phyloP scores from a whole-genome alignment of 495 filamentous ascomycete species.

The Cercophora scortea region DNA sequence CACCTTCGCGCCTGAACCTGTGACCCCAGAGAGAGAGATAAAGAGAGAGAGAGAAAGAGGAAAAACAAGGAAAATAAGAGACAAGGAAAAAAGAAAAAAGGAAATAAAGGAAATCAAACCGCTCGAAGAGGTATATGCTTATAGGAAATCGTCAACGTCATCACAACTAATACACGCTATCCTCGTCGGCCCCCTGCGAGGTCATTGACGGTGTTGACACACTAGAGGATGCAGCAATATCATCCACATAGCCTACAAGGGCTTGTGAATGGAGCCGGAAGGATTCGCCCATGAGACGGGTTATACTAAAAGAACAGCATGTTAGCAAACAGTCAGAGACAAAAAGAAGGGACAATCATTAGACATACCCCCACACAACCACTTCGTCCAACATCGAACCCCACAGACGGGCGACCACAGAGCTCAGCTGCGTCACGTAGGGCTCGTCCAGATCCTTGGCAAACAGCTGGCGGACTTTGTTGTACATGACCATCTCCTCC shows the following conservation, averaged over 20 bases:
- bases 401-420: constrained; percentile 90
- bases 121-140: constrained; percentile 44
- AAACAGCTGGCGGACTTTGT: constrained; percentile 87
- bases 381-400: constrained; percentile 98
- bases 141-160: constrained; percentile 40
- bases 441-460: constrained; percentile 77
- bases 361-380: constrained; percentile 85
- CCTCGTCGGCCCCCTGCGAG: constrained; percentile 51
- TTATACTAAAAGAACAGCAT: constrained; percentile 61
- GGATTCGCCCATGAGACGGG: constrained; percentile 94
- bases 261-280: constrained; percentile 97
- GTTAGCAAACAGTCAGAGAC: constrained; percentile 37
- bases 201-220: constrained; percentile 55
- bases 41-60: constrained; percentile 4
- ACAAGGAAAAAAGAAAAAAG: constrained; percentile 22
- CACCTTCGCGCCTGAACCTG: constrained; percentile 20
- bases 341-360: constrained; percentile 3
- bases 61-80: constrained; percentile 20
- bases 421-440: constrained; percentile 68
- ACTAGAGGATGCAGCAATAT: constrained; percentile 47
- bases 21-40: constrained; percentile 3
- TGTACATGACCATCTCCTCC: constrained; percentile 90
- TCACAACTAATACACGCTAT: constrained; percentile 50
- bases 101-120: constrained; percentile 10
- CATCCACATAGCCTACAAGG: constrained; percentile 87